phyloP scores from a whole-genome alignment of 805 yeast genomes.

The Saccharomycopsis fodiens region DNA sequence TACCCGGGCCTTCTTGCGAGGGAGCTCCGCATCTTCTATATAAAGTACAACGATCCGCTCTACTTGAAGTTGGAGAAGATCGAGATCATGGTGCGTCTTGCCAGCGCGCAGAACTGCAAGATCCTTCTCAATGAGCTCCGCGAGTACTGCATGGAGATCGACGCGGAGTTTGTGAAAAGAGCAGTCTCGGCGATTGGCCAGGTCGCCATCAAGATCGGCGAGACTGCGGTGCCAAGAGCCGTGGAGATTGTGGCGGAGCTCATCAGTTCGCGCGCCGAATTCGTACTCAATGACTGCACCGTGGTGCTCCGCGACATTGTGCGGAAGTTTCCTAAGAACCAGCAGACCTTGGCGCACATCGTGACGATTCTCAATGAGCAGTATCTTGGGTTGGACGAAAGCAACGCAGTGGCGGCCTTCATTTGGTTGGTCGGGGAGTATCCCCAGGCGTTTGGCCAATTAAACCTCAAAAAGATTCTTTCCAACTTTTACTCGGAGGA shows the following conservation, averaged over 20 bases:
- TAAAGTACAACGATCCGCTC: slow-evolving; percentile 79
- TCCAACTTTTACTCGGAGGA: slow-evolving; percentile 12
- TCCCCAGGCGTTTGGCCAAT: slow-evolving; percentile 48
- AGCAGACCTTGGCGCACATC: slow-evolving; percentile 39
- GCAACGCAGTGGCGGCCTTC: slow-evolving; percentile 46
- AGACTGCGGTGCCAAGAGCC: slow-evolving; percentile 43
- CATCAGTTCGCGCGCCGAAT: slow-evolving; percentile 55
- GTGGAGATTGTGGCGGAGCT: slow-evolving; percentile 53
- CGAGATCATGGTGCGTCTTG: slow-evolving; percentile 65
- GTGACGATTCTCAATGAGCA: slow-evolving; percentile 47
- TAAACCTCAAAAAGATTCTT: slow-evolving; percentile 31
- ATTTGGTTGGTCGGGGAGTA: slow-evolving; percentile 71
- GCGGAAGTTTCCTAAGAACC: slow-evolving; percentile 54
- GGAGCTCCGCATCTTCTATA: slow-evolving; percentile 83
- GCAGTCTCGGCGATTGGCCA: slow-evolving; percentile 65
- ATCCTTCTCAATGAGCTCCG: slow-evolving; percentile 61
- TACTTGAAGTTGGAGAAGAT: slow-evolving; percentile 71
- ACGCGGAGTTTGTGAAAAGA: slow-evolving; percentile 63
- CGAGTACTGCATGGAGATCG: slow-evolving; percentile 82
- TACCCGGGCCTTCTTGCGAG: slow-evolving; percentile 72
- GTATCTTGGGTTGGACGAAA: slow-evolving; percentile 39
- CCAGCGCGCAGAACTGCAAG: slow-evolving; percentile 43
- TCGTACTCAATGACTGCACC: slow-evolving; percentile 52
- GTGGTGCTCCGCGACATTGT: slow-evolving; percentile 56
- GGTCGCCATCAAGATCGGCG: slow-evolving; percentile 56